Base-by-base conservation (phyloP, 257 asterid genomes). In the Leptodermis oblonga region DNA sequence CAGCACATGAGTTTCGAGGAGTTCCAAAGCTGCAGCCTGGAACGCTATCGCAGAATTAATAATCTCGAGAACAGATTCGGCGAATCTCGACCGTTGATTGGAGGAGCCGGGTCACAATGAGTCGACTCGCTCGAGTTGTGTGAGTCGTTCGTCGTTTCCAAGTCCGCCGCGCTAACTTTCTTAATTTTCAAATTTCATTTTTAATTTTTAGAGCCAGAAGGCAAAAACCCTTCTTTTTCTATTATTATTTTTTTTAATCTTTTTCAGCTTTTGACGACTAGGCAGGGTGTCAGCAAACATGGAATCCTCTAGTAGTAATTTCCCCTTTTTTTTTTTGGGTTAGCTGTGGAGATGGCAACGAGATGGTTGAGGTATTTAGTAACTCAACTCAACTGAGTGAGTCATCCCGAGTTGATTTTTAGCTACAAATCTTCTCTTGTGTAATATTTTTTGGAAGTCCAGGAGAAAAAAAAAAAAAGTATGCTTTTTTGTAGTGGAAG, bases 61-160 rank as follows among this genome's bases (percentile, higher is more conserved):
- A 12, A 59, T 41, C 67, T 80, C 17, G 82, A 73, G 56, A 49
- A 72, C 64, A 33, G 20, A 41, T 67, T 70, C 66, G 75, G 79
- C 51, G 92, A 91, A 72, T 77, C 95, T 49, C 82, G 82, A 42
- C 85, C 96, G 69, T 48, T 91, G 81, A 82, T 91, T 33, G 76
- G 80, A 26, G 86, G 68, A 20, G 54, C 45, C 60, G 63, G 62
- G 63, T 58, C 67, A 1, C 26, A 4, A 2, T 66, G 73, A 48
- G 71, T 75, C 26, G 70, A 70, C 68, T 33, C 75, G 68, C 56
- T 20, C 33, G 51, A 69, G 55, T 42, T 34, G 59, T 45, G 60
- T 31, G 70, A n/a, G 13, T 46, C 5, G 10, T 46, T 46, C 52
- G 5, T 12, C n/a, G 5, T 9, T 9, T 13, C 5, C 9, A 13